Base-by-base conservation (phyloP, 2,329 filamentous ascomycete species). In the Xylaria sp. region DNA sequence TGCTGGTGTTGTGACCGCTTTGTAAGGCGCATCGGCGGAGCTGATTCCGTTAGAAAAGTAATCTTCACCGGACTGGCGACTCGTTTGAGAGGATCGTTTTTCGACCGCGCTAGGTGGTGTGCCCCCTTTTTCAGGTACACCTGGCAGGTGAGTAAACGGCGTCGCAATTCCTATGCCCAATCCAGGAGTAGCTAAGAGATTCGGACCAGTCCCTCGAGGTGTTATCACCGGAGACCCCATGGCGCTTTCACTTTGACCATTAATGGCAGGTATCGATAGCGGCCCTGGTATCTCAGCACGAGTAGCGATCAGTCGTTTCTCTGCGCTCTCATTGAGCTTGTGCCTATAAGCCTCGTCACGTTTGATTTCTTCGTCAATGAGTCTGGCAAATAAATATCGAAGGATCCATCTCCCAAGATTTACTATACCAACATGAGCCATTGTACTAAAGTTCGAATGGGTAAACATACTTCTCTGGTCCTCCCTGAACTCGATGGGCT, bases 381-480 rank as follows among this genome's bases (percentile, higher is more conserved):
- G 82, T 58, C 91, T 90, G 9, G 90, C 88, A 78, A 99, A 99
- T 0, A 99, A 83, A 76, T 97, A 96, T 35, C 95, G 87, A 63
- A 99, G 80, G 47, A 98, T 88, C 95, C 95, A 99, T 81, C 96
- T 97, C 8, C 95, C 95, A 47, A 98, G 87, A 72, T 97, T 98
- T 76, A 98, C 92, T 95, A 67, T 25, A n/a, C 45, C 12, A 1
- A 31, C 12, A 52, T 73, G 53, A 72, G 68, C 46, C 15, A 58
- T 2, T n/a, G 11, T 37, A 8, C 57, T 53, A 33, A 2, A 43
- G 28, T 47, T 31, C 3, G 7, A 23, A n/a, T 53, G 7, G 19
- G 33, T 25, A 9, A 3, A 76, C 88, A 73, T 84, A 94, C 92
- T 96, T 79, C 95, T 87, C 78, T 98, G 94, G 71, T 99, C 95